phyloP scores from a whole-genome alignment of 2,329 filamentous ascomycete genomes.

The Harringtonia aguacate region DNA sequence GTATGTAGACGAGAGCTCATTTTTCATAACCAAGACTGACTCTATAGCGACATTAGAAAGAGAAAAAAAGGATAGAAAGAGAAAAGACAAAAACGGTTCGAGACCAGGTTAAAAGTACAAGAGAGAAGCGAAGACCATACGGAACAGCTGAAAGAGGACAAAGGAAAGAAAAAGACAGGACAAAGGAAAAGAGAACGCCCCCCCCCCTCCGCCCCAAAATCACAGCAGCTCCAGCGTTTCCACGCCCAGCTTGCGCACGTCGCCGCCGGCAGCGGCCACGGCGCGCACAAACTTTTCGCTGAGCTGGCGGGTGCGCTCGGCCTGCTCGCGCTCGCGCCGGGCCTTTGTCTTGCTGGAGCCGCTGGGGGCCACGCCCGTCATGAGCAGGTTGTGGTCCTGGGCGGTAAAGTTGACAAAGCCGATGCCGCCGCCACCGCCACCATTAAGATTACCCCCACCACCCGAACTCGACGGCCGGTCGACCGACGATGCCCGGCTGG shows the following conservation, averaged over 20 bases:
- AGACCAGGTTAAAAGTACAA: too few species aligned
- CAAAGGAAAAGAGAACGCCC: neutral
- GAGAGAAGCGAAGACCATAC: too few species aligned
- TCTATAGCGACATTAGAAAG: neutral
- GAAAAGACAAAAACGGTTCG: neutral
- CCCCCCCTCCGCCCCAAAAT: too few species aligned
- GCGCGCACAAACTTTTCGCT: constrained; percentile 59
- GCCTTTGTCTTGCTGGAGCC: constrained; percentile 92
- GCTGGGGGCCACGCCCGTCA: constrained; percentile 84
- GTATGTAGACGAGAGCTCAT: neutral
- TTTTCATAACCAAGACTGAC: neutral
- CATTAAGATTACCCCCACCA: neutral
- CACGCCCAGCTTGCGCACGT: constrained; percentile 33
- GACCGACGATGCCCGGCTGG: neutral
- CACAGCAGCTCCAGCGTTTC: constrained; percentile 2
- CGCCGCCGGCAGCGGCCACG: constrained; percentile 60
- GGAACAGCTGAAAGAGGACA: neutral
- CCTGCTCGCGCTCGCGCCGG: constrained; percentile 77
- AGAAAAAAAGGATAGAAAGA: neutral
- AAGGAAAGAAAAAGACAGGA: neutral
- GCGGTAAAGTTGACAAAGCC: constrained; percentile 89
- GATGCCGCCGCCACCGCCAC: constrained; percentile 19
- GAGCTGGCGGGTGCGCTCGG: constrained; percentile 60
- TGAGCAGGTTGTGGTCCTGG: constrained; percentile 63
- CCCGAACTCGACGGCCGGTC: constrained; percentile 5